Conservation (phyloP, 1,139 yeast genomes). For the Pichia sp. region DNA sequence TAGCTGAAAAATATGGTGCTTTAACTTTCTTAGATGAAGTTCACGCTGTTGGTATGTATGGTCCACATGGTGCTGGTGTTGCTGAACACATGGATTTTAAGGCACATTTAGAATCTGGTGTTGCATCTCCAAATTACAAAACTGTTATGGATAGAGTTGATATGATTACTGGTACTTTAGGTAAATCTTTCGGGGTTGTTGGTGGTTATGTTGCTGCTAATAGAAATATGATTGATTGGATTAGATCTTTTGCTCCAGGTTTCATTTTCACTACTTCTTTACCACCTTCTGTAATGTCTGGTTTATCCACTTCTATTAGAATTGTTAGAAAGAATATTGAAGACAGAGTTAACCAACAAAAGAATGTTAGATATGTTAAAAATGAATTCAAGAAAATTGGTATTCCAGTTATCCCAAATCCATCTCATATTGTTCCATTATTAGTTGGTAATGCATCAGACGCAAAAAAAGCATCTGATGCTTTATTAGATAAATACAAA, state of each 20-base stretch:
- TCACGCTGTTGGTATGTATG: conserved; percentile 98
- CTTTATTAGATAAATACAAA: conserved; percentile 72
- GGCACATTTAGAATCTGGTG: conserved; percentile 65
- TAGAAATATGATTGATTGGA: conserved; percentile 80
- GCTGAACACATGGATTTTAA: conserved; percentile 93
- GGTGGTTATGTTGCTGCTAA: conserved; percentile 98
- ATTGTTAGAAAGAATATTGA: conserved; percentile 72
- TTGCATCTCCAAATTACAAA: conserved; percentile 43
- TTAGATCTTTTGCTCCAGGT: conserved; percentile 95
- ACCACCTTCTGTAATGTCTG: conserved; percentile 98
- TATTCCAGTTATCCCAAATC: conserved; percentile 94
- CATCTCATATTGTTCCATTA: conserved; percentile 94
- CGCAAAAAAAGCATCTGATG: conserved; percentile 87
- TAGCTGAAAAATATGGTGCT: conserved; percentile 97
- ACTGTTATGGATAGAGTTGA: conserved; percentile 87
- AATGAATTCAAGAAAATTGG: conserved; percentile 61
- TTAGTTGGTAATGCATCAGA: conserved; percentile 90
- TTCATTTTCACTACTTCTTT: conserved; percentile 92
- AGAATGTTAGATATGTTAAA: conserved; percentile 81
- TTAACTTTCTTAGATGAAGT: conserved; percentile 95
- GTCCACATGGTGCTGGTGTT: conserved; percentile 99
- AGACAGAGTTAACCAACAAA: conserved; percentile 81
- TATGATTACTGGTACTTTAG: conserved; percentile 94
- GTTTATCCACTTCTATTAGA: conserved; percentile 81
- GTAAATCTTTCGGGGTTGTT: conserved; percentile 93